A percentile compares a stretch with the other conserved stretches of the same genome.
Evolutionary conservation across 805 yeast genomes (phyloP).

Genomic region (Candida rishiriensis): DNA sequence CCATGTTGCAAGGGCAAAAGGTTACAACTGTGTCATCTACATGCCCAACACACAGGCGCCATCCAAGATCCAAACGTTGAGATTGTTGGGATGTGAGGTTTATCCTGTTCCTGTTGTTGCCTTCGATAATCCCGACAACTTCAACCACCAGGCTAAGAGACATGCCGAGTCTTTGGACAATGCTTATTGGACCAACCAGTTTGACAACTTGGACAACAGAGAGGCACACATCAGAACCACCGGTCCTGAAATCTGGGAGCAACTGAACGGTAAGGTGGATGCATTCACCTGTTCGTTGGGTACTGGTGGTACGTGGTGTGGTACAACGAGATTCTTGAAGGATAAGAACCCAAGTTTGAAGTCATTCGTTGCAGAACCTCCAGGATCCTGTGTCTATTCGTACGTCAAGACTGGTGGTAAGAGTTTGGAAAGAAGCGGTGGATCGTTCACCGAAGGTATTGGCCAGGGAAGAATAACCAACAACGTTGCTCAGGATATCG

Average conservation of each 20-base stretch:
- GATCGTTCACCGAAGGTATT: slow-evolving; percentile 92
- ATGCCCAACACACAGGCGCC: slow-evolving; percentile 91
- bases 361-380: slow-evolving; percentile 84
- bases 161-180: slow-evolving; percentile 74
- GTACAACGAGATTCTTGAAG: slow-evolving; percentile 74
- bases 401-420: slow-evolving; percentile 70
- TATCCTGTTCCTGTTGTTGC: slow-evolving; percentile 88
- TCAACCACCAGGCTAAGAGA: slow-evolving; percentile 80
- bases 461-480: slow-evolving; percentile 93
- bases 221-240: slow-evolving; percentile 87
- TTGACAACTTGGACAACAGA: slow-evolving; percentile 83
- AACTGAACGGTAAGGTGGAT: slow-evolving; percentile 69
- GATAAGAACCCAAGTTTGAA: slow-evolving; percentile 58
- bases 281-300: slow-evolving; percentile 91
- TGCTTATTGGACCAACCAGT: slow-evolving; percentile 92
- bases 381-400: slow-evolving; percentile 82
- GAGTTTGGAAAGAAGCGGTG: slow-evolving; percentile 66
- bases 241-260: slow-evolving; percentile 91
- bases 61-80: slow-evolving; percentile 68
- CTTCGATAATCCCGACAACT: slow-evolving; percentile 74
- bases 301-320: slow-evolving; percentile 91
- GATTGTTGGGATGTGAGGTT: slow-evolving; percentile 79
- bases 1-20: slow-evolving; percentile 71
- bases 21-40: slow-evolving; percentile 80
- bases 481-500: slow-evolving; percentile 70